phyloP scores from a whole-genome alignment of 108 stramenopile species.

The Cylindrotheca closterium region DNA sequence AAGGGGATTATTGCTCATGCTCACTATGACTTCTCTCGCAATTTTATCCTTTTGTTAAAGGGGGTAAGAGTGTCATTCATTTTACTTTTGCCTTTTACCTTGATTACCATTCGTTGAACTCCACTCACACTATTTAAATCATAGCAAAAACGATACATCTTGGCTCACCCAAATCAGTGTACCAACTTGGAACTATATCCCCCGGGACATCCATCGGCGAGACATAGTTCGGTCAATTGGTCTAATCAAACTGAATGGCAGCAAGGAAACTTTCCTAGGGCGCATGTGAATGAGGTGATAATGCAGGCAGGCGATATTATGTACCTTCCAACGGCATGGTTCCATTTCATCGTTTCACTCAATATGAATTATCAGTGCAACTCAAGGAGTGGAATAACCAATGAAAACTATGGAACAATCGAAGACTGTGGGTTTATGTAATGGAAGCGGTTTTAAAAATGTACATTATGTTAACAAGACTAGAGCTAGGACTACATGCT shows the following conservation, averaged over 20 bases:
- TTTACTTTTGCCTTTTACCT: no score
- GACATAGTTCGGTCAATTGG: slow-evolving; percentile 91
- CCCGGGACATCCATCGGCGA: slow-evolving; percentile 80
- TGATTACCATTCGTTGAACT: no score
- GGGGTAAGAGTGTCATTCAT: no score
- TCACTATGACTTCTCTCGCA: slow-evolving; percentile 92
- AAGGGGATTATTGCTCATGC: slow-evolving; percentile 90
- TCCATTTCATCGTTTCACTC: slow-evolving; percentile 94
- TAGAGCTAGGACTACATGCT: not conserved
- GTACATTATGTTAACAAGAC: no score
- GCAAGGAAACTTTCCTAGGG: slow-evolving; percentile 15
- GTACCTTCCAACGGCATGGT: slow-evolving; percentile 95
- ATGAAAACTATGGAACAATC: slow-evolving; percentile 21
- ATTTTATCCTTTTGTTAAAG: slow-evolving; percentile 80
- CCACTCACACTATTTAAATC: no score
- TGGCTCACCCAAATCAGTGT: slow-evolving; percentile 91
- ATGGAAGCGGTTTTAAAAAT: no score
- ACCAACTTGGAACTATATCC: slow-evolving; percentile 80
- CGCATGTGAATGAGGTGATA: slow-evolving; percentile 85
- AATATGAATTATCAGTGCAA: slow-evolving; percentile 96
- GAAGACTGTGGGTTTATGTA: slow-evolving; percentile 36
- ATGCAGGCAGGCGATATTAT: slow-evolving; percentile 93
- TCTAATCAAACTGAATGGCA: slow-evolving; percentile 39
- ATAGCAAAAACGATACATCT: slow-evolving; percentile 75
- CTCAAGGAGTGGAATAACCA: slow-evolving; percentile 78